These are phyloP conservation scores for Suillus paluster DNA, from an alignment of 768 basidiomycete species.

Conservation along the genomic window DNA sequence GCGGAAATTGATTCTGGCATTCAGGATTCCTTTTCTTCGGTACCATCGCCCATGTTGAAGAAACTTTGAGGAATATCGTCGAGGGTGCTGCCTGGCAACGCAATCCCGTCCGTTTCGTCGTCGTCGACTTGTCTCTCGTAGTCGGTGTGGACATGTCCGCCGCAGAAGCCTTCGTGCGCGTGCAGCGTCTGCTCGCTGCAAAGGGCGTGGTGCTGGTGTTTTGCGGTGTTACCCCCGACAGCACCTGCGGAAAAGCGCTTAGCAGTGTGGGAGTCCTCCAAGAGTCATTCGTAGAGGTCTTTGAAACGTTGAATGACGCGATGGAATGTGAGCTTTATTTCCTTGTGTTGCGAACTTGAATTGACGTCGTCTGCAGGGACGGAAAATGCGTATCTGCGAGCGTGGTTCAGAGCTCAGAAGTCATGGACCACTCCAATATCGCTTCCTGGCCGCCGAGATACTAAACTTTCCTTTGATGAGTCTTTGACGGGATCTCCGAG, in stretches of 20 bases:
- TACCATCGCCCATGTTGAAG: conserved; percentile 90
- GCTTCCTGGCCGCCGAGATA: conserved; percentile 61
- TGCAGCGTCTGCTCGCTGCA: conserved; percentile 78
- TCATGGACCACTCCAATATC: conserved; percentile 52
- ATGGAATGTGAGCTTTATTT: conserved; percentile 74
- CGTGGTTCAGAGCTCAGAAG: conserved; percentile 76
- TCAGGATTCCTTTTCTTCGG: conserved; percentile 89
- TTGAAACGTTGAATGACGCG: conserved; percentile 83
- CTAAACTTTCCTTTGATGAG: conserved; percentile 49
- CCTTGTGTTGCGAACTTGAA: conserved; percentile 5
- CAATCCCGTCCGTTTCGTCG: conserved; percentile 86
- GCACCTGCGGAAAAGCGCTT: conserved; percentile 72
- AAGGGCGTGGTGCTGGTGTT: conserved; percentile 86
- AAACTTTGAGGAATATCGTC: conserved; percentile 77
- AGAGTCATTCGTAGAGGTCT: conserved; percentile 79
- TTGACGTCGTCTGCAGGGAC: conserved; percentile 61
- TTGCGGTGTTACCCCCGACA: conserved; percentile 75
- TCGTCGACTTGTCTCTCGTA: conserved; percentile 86
- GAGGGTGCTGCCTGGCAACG: conserved; percentile 70
- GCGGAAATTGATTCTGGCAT: not conserved
- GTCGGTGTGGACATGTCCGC: conserved; percentile 93
- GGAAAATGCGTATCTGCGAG: conserved; percentile 88
- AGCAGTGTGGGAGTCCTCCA: conserved; percentile 79
- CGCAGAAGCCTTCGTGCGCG: conserved; percentile 92
- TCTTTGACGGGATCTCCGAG: conserved; percentile 64